A percentile compares a stretch with the other conserved stretches of the same genome.
Conservation (phyloP, 2,329 filamentous ascomycete species). For the Torrubiella hemipterigena region DNA sequence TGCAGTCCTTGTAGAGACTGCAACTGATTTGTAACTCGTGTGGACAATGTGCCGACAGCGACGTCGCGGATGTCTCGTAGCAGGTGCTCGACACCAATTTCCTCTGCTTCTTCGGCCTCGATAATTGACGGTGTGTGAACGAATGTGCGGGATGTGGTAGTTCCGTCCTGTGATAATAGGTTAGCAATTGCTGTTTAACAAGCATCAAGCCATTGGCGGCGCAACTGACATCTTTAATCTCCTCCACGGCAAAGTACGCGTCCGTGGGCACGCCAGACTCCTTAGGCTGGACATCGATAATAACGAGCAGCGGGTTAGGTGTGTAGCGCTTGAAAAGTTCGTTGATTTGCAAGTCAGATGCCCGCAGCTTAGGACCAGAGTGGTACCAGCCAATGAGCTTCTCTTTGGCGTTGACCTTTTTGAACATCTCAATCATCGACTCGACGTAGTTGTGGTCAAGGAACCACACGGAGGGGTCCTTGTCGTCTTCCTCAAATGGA, state of each 20-base stretch:
- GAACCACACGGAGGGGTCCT: slow-evolving; percentile 98
- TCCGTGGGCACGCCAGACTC: slow-evolving; percentile 96
- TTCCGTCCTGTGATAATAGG: slow-evolving; percentile 63
- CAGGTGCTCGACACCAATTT: slow-evolving; percentile 96
- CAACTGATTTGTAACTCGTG: slow-evolving; percentile 92
- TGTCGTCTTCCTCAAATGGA: slow-evolving; percentile 97
- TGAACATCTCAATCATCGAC: slow-evolving; percentile 99
- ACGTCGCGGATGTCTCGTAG: slow-evolving; percentile 97
- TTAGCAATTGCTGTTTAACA: slow-evolving; percentile 1
- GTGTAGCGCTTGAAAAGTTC: slow-evolving; percentile 99
- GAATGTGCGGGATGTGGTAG: slow-evolving; percentile 92
- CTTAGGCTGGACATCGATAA: slow-evolving; percentile 97
- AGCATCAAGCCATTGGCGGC: background rate
- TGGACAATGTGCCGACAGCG: slow-evolving; percentile 90
- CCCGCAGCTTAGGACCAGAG: slow-evolving; percentile 90
- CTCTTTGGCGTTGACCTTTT: slow-evolving; percentile 97
- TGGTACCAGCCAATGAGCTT: slow-evolving; percentile 99
- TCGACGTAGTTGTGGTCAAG: slow-evolving; percentile 99
- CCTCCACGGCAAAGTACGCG: slow-evolving; percentile 97
- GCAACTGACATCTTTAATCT: slow-evolving; percentile 88
- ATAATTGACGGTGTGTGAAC: slow-evolving; percentile 98
- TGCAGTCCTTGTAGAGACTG: slow-evolving; percentile 95
- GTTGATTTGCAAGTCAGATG: slow-evolving; percentile 97
- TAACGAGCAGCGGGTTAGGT: slow-evolving; percentile 88
- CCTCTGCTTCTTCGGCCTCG: slow-evolving; percentile 96